Evolutionary conservation across 2,329 filamentous ascomycete genomes (phyloP), one percentile per base, ranked within the genome.

Genomic region (Capronia epimyces): DNA sequence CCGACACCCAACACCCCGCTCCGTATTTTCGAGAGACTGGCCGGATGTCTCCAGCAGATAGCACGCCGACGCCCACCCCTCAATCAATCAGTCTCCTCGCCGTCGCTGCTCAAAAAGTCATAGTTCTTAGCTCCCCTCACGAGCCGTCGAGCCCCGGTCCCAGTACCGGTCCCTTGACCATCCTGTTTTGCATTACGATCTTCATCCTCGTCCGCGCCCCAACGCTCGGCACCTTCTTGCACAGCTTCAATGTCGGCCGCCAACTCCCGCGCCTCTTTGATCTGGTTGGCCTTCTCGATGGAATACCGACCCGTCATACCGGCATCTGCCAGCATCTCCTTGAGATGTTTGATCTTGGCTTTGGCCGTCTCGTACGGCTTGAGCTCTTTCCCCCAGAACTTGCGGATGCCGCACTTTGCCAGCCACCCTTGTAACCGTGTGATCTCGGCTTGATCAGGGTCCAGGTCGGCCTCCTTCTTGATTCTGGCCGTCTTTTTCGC

Each of bases 271-370:
- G 79, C 76, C 70, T 95, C 91, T 66, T 89, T 93, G 66, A 97
- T 96, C 67, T 88, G 83, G 20, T 78, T 81, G 1, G 91, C 91
- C 63, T 86, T 91, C 36, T 89, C 83, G 62, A 86, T 79, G 1
- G 88, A 95, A 69, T 89, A 96, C 13, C 91, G 82, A 0, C 90
- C 91, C 1, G 82, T 83, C 87, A 97, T 96, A 27, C 91, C 93
- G 3, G 82, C 75, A 24, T 95, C 89, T 27, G 77, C 76, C 21
- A 98, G 77, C 83, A 94, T 85, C 9, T 72, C 72, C 65, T 82
- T 87, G 6, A 98, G 75, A 65, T 96, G 88, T 46, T 76, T 77
- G 55, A 96, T 87, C 74, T 95, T 96, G 43, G 81, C 87, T 54
- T 82, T 85, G 3, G 78, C 66, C 20, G 90, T 86, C 49, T 83